phyloP scores from a whole-genome alignment of 305 asterid species.

The Euphrasia arctica region DNA sequence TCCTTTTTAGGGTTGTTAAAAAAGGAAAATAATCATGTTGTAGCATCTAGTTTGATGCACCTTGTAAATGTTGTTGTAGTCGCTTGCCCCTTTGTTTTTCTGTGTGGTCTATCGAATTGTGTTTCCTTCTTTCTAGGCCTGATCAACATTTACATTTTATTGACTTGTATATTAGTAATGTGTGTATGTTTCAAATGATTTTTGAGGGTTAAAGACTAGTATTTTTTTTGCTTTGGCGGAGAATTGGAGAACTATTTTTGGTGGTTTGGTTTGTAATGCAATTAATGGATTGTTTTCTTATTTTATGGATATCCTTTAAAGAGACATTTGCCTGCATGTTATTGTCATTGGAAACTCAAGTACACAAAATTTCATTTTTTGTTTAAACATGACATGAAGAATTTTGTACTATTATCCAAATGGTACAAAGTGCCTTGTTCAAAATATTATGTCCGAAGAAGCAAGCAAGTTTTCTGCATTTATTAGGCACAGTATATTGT shows the following conservation, averaged over 20 bases:
- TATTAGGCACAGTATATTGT: neutral
- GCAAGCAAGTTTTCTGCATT: neutral
- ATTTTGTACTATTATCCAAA: too few species aligned
- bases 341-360: neutral
- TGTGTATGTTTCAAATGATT: slow-evolving; percentile 16
- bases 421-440: neutral
- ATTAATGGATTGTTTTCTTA: neutral
- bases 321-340: neutral
- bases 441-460: too few species aligned
- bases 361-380: neutral
- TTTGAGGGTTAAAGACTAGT: neutral
- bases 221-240: neutral
- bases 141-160: neutral
- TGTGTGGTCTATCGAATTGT: slow-evolving; percentile 14
- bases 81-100: slow-evolving; percentile 6
- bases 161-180: slow-evolving; percentile 24
- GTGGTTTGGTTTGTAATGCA: neutral
- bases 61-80: slow-evolving; percentile 31
- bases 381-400: neutral
- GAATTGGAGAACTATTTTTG: neutral
- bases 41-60: slow-evolving; percentile 19
- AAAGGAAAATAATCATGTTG: slow-evolving; percentile 16
- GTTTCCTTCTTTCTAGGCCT: slow-evolving; percentile 11
- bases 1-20: slow-evolving; percentile 25
- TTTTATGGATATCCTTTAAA: neutral